Evolutionary conservation across 768 basidiomycete genomes (phyloP), one percentile per base, ranked within the genome.

Genomic region (Tylopilus rubrobrunneus): DNA sequence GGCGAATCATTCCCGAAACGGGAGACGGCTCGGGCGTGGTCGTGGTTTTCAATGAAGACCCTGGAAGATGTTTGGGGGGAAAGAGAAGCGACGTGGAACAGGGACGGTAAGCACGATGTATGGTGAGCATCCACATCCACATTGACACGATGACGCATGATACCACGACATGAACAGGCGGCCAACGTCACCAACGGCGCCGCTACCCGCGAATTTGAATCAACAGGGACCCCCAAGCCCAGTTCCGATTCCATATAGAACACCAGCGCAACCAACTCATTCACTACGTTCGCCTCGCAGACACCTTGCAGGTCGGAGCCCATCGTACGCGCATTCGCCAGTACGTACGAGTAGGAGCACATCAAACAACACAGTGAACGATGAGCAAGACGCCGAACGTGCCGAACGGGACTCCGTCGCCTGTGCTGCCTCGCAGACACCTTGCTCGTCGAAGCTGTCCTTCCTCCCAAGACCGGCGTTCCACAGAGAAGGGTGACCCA

Each of bases 31-130:
- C 89, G 75, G 2, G 80, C 69, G 41, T 83, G 79, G 67, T 89
- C 86, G 65, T 87, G 86, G 65, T 88, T 86, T 68, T 87, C 86
- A 41, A 85, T 78, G 68, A 77, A 86, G 7, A 79, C 67, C n/a
- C 83, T 50, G 46, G 40, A 41, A 10, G 40, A 23, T 10, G 19
- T 40, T 41, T 23, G 23, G 11, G 21, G 17, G 21, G 11, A 21
- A 10, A 41, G 14, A n/a, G 12, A 21, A 31, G 9, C 28, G 36
- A 47, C 48, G 39, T 43, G 50, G 48, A 49, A 28, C 21, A 49
- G 37, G 47, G 46, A 59, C 55, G 57, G 37, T 29, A 51, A 43
- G 47, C 63, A 64, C 45, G 60, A 62, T 56, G 56, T 36, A 29
- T 28, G 23, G 29, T 36, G n/a, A 59, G 21, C 56, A n/a, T 19